Percentiles rank a stretch among this genome's conserved stretches.
Conservation (phyloP, 495 filamentous ascomycete genomes). For the Tuber borchii region DNA sequence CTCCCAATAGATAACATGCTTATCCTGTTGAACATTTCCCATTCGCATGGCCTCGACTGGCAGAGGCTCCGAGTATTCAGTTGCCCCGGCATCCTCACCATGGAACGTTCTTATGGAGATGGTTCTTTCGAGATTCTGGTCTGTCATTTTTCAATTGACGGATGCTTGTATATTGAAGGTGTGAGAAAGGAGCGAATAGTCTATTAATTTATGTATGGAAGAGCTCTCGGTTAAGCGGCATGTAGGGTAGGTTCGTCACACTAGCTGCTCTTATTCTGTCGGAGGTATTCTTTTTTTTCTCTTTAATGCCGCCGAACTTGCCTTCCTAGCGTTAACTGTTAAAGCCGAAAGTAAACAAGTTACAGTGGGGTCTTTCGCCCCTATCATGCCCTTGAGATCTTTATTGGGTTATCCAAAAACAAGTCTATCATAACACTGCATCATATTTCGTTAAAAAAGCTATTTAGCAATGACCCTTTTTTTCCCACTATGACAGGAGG, state of each 20-base stretch:
- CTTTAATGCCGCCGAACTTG: neutral
- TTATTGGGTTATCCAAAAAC: neutral
- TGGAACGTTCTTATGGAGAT: slow-evolving; percentile 25
- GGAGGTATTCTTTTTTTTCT: neutral
- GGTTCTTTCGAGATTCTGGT: slow-evolving; percentile 24
- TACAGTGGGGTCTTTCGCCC: neutral
- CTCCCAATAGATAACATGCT: slow-evolving; percentile 43
- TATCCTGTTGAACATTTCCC: slow-evolving; percentile 17
- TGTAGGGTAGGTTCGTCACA: neutral
- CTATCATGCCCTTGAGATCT: neutral
- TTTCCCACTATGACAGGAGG: neutral
- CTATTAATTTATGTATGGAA: neutral
- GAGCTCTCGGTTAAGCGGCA: neutral
- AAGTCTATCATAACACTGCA: neutral
- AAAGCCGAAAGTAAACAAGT: neutral
- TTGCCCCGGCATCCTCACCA: slow-evolving; percentile 17
- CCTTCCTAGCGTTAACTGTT: neutral
- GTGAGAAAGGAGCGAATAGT: neutral
- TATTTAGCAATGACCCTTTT: neutral
- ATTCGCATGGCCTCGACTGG: slow-evolving; percentile 21
- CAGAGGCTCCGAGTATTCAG: slow-evolving; percentile 22
- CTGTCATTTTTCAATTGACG: slow-evolving; percentile 7
- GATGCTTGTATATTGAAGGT: neutral
- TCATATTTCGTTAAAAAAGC: neutral
- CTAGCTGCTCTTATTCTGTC: neutral